Percentiles rank a stretch among this genome's conserved stretches.
These are phyloP conservation scores for Claviceps maximensis DNA, from an alignment of 2,329 filamentous ascomycete species.

Conservation along the genomic window DNA sequence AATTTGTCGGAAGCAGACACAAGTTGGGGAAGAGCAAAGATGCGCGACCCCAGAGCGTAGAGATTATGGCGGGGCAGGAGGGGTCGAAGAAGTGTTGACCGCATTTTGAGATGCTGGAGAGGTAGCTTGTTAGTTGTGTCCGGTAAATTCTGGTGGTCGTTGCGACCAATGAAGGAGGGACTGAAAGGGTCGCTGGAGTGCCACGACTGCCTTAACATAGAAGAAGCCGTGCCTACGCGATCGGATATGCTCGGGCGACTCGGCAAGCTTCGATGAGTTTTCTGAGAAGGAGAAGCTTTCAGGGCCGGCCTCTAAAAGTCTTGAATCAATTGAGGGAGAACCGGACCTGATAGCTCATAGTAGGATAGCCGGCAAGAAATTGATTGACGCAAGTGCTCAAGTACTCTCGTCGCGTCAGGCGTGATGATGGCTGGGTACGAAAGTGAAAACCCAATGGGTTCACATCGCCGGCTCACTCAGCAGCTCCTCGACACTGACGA, in stretches of 20 bases:
- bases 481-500: neutral
- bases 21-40: constrained; percentile 29
- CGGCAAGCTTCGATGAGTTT: neutral
- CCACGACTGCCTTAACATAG: neutral
- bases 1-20: constrained; percentile 27
- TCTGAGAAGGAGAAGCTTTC: neutral
- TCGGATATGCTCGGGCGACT: neutral
- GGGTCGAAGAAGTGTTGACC: constrained; percentile 31
- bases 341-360: too few relatives aligned
- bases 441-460: neutral
- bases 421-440: neutral
- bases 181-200: neutral
- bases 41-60: constrained; percentile 25
- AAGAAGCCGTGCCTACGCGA: neutral
- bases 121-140: constrained; percentile 24
- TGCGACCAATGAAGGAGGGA: constrained; percentile 3
- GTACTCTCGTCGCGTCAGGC: neutral
- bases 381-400: too few relatives aligned
- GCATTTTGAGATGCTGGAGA: constrained; percentile 31
- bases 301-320: neutral
- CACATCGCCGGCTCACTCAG: neutral
- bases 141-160: constrained; percentile 8
- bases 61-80: constrained; percentile 33
- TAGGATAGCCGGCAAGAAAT: too few relatives aligned
- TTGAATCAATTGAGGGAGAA: neutral